Conservation (phyloP, 2,329 filamentous ascomycete genomes). For the Cladosporium colombiae region DNA sequence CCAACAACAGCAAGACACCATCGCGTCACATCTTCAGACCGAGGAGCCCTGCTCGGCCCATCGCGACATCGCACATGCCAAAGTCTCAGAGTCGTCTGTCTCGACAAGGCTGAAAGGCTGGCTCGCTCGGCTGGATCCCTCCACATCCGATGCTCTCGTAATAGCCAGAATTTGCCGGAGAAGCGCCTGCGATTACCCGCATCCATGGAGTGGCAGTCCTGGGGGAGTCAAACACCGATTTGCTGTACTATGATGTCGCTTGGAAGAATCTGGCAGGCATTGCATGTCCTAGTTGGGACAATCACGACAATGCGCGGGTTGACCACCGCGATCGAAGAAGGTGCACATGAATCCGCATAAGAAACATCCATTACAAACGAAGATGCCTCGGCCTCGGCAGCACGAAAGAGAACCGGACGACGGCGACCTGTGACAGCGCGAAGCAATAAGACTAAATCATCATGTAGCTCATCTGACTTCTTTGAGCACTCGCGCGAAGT, state of each 20-base stretch:
- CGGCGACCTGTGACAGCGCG: not conserved
- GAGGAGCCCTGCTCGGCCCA: not conserved
- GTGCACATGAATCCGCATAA: slow-evolving; percentile 3
- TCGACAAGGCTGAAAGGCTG: not conserved
- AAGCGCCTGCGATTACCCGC: slow-evolving; percentile 11
- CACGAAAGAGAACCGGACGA: slow-evolving; percentile 18
- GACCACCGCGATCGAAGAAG: not conserved
- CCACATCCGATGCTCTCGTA: slow-evolving; percentile 9
- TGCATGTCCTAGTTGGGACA: not conserved
- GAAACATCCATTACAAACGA: not conserved
- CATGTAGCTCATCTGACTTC: slow-evolving; percentile 13
- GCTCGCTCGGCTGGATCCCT: not conserved
- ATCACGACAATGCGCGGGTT: not conserved
- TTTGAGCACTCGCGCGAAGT: not conserved
- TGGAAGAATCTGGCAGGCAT: not conserved
- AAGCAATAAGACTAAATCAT: not conserved
- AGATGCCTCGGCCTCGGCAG: slow-evolving; percentile 8
- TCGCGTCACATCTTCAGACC: not conserved
- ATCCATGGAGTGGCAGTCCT: not conserved
- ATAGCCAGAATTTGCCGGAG: slow-evolving; percentile 12
- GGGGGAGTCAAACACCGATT: not conserved
- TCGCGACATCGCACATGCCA: not conserved
- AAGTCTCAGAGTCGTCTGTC: not conserved
- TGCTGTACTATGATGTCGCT: not conserved
- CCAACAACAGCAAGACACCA: not conserved